A percentile compares a stretch with the other conserved stretches of the same genome.
These are phyloP conservation scores for Phlebiopsis flavidoalba DNA, from an alignment of 768 basidiomycete genomes.

Conservation along the genomic window DNA sequence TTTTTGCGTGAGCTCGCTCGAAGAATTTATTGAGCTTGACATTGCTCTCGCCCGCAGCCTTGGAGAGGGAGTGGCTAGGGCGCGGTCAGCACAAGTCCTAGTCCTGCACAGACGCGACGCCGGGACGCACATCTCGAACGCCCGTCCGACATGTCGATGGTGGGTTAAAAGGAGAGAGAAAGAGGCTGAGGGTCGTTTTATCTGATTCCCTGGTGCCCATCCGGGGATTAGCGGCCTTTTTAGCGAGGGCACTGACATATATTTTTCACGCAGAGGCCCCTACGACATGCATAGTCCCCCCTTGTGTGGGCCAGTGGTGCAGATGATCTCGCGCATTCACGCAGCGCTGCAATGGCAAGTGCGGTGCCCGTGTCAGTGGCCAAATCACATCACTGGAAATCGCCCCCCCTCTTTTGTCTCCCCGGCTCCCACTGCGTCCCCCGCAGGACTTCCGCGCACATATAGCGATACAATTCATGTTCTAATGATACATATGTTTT, in stretches of 20 bases:
- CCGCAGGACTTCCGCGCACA: not conserved
- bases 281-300: not conserved
- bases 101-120: not conserved
- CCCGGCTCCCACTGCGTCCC: not conserved
- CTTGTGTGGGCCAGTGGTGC: not conserved
- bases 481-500: not conserved
- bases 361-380: conserved; percentile 1
- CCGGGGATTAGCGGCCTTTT: not conserved
- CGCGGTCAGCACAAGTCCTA: conserved; percentile 11
- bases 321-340: conserved; percentile 13
- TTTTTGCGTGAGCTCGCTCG: conserved; percentile 68
- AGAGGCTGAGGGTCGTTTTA: not conserved
- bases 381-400: conserved; percentile 7
- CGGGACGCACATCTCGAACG: conserved; percentile 56
- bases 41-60: conserved; percentile 28
- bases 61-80: conserved; percentile 38
- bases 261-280: not conserved
- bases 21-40: conserved; percentile 69
- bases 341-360: not conserved
- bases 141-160: conserved; percentile 42
- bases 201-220: not conserved
- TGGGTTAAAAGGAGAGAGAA: conserved; percentile 3
- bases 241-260: not conserved
- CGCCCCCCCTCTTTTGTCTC: too few relatives aligned
- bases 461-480: not conserved